phyloP scores from a whole-genome alignment of 1,284 basidiomycete genomes.

The Taiwanofungus camphoratus region DNA sequence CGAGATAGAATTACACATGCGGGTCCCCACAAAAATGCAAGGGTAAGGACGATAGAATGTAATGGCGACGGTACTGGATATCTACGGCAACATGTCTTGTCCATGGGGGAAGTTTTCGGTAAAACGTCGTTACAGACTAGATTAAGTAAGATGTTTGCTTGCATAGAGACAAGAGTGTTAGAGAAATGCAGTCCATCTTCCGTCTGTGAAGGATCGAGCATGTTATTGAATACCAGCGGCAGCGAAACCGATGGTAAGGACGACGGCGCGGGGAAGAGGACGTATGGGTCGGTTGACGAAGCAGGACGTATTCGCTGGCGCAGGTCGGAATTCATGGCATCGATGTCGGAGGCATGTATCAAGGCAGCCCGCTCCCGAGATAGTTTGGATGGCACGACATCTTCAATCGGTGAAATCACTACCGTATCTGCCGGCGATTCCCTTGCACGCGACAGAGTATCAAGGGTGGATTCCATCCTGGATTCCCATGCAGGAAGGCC shows the following conservation, averaged over 20 bases:
- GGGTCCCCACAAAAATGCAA: conserved; percentile 54
- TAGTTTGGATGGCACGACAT: conserved; percentile 55
- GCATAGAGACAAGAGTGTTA: conserved; percentile 54
- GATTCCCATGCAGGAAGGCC: conserved; percentile 74
- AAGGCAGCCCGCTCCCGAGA: conserved; percentile 55
- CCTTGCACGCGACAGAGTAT: conserved; percentile 35
- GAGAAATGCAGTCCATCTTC: conserved; percentile 82
- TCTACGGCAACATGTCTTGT: conserved; percentile 78
- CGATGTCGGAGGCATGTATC: conserved; percentile 72
- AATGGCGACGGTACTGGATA: conserved; percentile 65
- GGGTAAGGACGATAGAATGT: conserved; percentile 54
- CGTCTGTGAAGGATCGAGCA: conserved; percentile 70
- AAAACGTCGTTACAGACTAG: conserved; percentile 74
- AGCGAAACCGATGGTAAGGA: conserved; percentile 41
- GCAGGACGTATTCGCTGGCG: conserved; percentile 56
- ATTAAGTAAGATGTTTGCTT: conserved; percentile 79
- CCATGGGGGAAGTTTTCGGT: conserved; percentile 63
- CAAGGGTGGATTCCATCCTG: conserved; percentile 61
- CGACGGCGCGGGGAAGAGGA: conserved; percentile 22
- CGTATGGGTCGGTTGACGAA: conserved; percentile 24
- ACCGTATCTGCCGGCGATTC: conserved; percentile 58
- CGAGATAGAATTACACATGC: conserved; percentile 34
- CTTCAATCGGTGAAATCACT: conserved; percentile 75
- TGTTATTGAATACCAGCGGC: conserved; percentile 72
- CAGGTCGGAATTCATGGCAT: conserved; percentile 85